These are phyloP conservation scores for Aciculoconidium aculeatum DNA, from an alignment of 805 yeast genomes.

Conservation along the genomic window DNA sequence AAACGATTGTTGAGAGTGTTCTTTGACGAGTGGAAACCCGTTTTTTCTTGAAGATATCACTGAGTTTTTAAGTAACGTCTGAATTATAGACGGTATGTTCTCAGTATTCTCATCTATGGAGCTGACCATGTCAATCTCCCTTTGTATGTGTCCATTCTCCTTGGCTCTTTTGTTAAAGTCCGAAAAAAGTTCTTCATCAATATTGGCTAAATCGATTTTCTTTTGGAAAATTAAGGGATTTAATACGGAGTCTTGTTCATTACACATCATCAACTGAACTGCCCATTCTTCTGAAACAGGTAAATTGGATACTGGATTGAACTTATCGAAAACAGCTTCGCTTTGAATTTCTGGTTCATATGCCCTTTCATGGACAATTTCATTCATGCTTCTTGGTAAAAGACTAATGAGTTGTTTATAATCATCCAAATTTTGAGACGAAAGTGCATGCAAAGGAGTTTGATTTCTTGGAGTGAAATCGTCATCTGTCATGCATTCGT, in stretches of 20 bases:
- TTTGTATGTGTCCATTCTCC: too few species aligned
- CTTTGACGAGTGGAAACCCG: conserved; percentile 19
- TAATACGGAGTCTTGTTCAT: conserved; percentile 39
- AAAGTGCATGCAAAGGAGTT: conserved; percentile 8
- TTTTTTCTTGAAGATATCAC: conserved; percentile 17
- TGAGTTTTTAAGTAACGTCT: conserved; percentile 18
- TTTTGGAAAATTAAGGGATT: conserved; percentile 19
- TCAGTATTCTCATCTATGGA: conserved; percentile 7
- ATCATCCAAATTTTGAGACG: conserved; percentile 22
- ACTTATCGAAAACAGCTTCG: conserved; percentile 27
- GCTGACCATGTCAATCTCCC: too few species aligned
- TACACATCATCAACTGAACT: conserved; percentile 51
- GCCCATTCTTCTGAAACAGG: conserved; percentile 59
- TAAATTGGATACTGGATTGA: conserved; percentile 39
- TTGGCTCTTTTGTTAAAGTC: conserved; percentile 29
- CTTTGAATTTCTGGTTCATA: conserved; percentile 60
- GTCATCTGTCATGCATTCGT: not conserved
- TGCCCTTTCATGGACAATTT: conserved; percentile 53
- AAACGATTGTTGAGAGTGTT: too few species aligned
- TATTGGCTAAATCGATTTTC: conserved; percentile 25
- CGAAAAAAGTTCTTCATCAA: conserved; percentile 45
- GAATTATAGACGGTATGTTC: conserved; percentile 12
- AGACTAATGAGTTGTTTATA: conserved; percentile 28
- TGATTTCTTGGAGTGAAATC: conserved; percentile 1
- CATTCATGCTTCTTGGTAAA: conserved; percentile 20